Conservation (phyloP, 2,329 filamentous ascomycete species). For the Lecanicillium sp. region DNA sequence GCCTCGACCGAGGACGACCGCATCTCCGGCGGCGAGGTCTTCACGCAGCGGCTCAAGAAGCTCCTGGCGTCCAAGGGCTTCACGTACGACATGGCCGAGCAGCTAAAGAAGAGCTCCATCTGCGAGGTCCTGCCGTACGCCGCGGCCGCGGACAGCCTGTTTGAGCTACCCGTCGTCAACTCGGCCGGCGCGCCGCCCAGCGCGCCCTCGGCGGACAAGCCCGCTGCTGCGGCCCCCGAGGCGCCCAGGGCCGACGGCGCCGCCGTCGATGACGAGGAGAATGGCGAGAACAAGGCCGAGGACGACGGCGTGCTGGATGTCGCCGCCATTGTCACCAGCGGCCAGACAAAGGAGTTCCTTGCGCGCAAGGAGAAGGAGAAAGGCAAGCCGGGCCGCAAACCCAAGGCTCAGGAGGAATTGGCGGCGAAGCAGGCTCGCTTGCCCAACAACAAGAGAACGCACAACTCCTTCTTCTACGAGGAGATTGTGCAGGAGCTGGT, state of each 20-base stretch:
- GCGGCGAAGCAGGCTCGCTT: constrained; percentile 53
- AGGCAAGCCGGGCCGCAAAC: constrained; percentile 50
- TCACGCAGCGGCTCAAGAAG: constrained; percentile 68
- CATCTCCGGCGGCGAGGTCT: constrained; percentile 77
- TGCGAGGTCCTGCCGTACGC: constrained; percentile 61
- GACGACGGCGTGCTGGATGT: constrained; percentile 76
- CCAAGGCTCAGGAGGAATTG: constrained; percentile 49
- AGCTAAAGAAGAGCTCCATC: constrained; percentile 60
- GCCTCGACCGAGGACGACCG: constrained; percentile 43
- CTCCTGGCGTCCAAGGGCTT: constrained; percentile 58
- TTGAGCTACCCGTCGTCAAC: constrained; percentile 38
- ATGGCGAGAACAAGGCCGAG: constrained; percentile 36
- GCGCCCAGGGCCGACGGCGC: neutral
- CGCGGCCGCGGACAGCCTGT: constrained; percentile 36
- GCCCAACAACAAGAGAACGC: constrained; percentile 65
- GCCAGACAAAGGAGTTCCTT: constrained; percentile 75
- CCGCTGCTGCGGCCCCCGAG: constrained; percentile 6
- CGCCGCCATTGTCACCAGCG: constrained; percentile 75
- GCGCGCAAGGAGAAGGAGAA: constrained; percentile 80
- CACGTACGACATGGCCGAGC: constrained; percentile 61
- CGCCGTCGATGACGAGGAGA: constrained; percentile 29
- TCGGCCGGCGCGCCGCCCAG: constrained; percentile 26
- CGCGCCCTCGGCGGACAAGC: constrained; percentile 18
- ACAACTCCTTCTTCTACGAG: constrained; percentile 68
- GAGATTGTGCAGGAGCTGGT: constrained; percentile 56